Evolutionary conservation across 164 flowering plant genomes (phyloP).

Genomic region (Saururus chinensis): DNA sequence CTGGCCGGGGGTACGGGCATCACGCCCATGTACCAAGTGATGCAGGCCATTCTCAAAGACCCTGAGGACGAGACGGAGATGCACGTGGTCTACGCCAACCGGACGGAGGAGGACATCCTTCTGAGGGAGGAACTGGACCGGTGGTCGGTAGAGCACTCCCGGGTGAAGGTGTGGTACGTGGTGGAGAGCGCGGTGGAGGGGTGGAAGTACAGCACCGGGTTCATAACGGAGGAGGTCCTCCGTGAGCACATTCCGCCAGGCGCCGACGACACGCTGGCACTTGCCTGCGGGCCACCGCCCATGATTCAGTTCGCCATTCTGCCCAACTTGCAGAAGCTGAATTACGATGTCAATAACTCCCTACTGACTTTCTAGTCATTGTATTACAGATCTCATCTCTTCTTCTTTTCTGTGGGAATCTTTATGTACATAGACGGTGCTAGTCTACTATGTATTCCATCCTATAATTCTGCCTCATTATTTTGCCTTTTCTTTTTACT

Average conservation of each 20-base stretch:
- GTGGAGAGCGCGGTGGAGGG: slow-evolving; percentile 34
- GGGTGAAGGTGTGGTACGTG: slow-evolving; percentile 88
- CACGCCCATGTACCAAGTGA: slow-evolving; percentile 86
- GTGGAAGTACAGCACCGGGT: slow-evolving; percentile 78
- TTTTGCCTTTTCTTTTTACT: no score
- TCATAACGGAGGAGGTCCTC: slow-evolving; percentile 47
- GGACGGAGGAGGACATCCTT: slow-evolving; percentile 82
- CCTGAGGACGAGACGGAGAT: slow-evolving; percentile 86
- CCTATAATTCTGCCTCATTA: no score
- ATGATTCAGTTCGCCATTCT: slow-evolving; percentile 87
- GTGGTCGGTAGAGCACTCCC: slow-evolving; percentile 47
- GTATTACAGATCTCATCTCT: no score
- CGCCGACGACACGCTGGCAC: slow-evolving; percentile 37
- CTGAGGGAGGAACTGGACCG: slow-evolving; percentile 66
- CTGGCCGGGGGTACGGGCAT: slow-evolving; percentile 94
- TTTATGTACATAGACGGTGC: no score
- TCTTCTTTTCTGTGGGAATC: no score
- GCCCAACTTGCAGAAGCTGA: slow-evolving; percentile 90
- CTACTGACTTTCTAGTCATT: slow-evolving; percentile 46
- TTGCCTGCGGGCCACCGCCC: slow-evolving; percentile 87
- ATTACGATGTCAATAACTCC: slow-evolving; percentile 53
- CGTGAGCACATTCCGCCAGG: slow-evolving; percentile 65
- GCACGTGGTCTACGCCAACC: slow-evolving; percentile 78
- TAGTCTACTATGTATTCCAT: no score
- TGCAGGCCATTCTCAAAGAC: slow-evolving; percentile 73